Conservation (phyloP, 768 basidiomycete species). For the Lactifluus subvellereus region DNA sequence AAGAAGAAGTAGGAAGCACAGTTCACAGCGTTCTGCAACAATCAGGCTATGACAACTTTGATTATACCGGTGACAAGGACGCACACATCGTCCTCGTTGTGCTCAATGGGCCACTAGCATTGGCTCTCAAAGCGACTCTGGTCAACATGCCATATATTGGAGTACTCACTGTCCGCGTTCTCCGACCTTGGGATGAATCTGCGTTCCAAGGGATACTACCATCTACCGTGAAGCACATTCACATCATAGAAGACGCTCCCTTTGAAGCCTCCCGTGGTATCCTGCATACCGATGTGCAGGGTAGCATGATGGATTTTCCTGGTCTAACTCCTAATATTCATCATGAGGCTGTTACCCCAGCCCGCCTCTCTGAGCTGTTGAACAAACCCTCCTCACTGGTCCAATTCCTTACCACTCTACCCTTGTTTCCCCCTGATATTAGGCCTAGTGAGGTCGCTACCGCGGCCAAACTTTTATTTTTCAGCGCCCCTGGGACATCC, state of each 20-base stretch:
- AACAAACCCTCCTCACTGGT: constrained; percentile 40
- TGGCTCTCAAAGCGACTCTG: constrained; percentile 50
- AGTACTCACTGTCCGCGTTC: constrained; percentile 66
- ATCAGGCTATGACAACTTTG: constrained; percentile 70
- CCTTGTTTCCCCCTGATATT: constrained; percentile 23
- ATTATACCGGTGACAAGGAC: constrained; percentile 59
- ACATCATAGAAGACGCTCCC: constrained; percentile 78
- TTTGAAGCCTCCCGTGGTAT: constrained; percentile 53
- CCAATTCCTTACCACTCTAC: constrained; percentile 33
- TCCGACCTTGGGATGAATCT: constrained; percentile 74
- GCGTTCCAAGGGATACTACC: constrained; percentile 60
- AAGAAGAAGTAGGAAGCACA: constrained; percentile 29
- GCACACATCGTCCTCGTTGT: constrained; percentile 65
- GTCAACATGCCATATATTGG: constrained; percentile 46
- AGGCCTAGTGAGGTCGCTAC: constrained; percentile 26
- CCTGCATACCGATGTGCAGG: constrained; percentile 69
- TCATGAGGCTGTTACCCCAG: constrained; percentile 53
- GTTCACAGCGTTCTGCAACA: constrained; percentile 47
- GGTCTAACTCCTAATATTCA: constrained; percentile 40
- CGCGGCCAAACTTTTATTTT: constrained; percentile 51
- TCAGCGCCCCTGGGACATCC: constrained; percentile 53
- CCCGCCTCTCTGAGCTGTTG: constrained; percentile 48
- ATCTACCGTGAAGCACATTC: constrained; percentile 47
- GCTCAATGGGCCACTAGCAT: constrained; percentile 73
- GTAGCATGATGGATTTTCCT: constrained; percentile 42